Evolutionary conservation across 257 asterid species (phyloP).

Genomic region (Salvia miltiorrhiza): DNA sequence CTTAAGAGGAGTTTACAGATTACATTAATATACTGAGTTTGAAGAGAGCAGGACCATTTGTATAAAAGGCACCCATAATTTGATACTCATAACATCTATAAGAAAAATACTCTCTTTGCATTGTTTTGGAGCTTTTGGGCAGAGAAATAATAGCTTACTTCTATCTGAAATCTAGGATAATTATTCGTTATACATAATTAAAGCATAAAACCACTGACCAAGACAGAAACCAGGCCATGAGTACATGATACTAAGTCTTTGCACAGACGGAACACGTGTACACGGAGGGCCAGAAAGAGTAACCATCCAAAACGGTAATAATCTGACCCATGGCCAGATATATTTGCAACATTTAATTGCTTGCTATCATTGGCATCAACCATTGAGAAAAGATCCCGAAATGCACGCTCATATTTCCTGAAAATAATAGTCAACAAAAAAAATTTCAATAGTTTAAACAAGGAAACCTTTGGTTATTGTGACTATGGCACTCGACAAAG

Average conservation of each 20-base stretch:
- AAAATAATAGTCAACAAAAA: conserved; percentile 18
- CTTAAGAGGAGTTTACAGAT: background rate
- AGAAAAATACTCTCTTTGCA: background rate
- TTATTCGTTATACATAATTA: background rate
- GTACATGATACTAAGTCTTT: conserved; percentile 88
- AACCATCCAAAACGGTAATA: conserved; percentile 97
- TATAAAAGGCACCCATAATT: conserved; percentile 1
- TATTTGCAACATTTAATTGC: conserved; percentile 32
- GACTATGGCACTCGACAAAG: conserved; percentile 1
- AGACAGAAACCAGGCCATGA: conserved; percentile 76
- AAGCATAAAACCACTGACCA: conserved; percentile 58
- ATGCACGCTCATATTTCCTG: conserved; percentile 85
- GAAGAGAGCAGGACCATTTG: background rate
- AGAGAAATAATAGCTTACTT: background rate
- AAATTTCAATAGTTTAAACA: background rate
- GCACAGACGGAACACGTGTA: conserved; percentile 61
- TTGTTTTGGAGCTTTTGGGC: background rate
- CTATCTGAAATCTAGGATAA: conserved; percentile 2
- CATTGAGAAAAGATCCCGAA: conserved; percentile 56
- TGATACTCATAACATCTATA: background rate
- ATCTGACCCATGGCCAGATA: conserved; percentile 30
- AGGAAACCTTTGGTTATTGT: background rate
- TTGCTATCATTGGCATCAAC: conserved; percentile 46
- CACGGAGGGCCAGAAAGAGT: conserved; percentile 81
- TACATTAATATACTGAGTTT: background rate